These are phyloP conservation scores for Plantago elongata DNA, from an alignment of 257 asterid species.

Conservation along the genomic window DNA sequence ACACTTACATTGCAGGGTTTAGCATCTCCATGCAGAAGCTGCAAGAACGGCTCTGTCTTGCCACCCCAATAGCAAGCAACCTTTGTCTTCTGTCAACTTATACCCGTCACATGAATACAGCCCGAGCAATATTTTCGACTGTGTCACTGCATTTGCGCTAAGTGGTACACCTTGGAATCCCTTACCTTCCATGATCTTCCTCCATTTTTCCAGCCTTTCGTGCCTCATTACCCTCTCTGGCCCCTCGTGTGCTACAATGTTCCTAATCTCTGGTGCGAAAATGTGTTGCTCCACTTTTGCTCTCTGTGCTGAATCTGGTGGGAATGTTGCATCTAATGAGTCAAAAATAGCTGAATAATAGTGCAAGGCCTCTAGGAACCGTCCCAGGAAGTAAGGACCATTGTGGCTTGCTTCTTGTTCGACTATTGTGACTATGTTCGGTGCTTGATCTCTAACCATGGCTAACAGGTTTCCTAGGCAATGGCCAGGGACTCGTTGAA, in stretches of 20 bases:
- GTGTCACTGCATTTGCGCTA: constrained; percentile 72
- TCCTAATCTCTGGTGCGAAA: constrained; percentile 71
- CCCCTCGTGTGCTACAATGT: constrained; percentile 72
- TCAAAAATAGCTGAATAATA: constrained; percentile 76
- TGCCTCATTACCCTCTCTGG: constrained; percentile 56
- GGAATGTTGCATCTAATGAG: constrained; percentile 79
- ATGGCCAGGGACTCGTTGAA: constrained; percentile 58
- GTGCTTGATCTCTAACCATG: constrained; percentile 77
- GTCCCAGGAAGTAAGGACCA: constrained; percentile 79
- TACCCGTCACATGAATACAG: constrained; percentile 80
- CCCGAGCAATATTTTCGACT: constrained; percentile 69
- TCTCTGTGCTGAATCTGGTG: constrained; percentile 71
- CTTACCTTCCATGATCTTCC: constrained; percentile 75
- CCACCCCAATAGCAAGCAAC: constrained; percentile 84
- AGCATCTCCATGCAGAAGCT: constrained; percentile 89
- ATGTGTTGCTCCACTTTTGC: constrained; percentile 75
- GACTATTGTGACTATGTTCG: constrained; percentile 78
- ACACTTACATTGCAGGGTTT: constrained; percentile 15
- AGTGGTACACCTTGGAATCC: constrained; percentile 64
- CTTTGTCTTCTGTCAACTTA: constrained; percentile 69
- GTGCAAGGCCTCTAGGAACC: constrained; percentile 76
- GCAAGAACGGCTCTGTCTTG: constrained; percentile 76
- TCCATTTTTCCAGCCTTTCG: constrained; percentile 78
- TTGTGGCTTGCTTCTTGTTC: constrained; percentile 91
- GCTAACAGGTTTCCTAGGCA: constrained; percentile 48